phyloP scores from a whole-genome alignment of 495 filamentous ascomycete genomes.

The Penicillium paxilli region DNA sequence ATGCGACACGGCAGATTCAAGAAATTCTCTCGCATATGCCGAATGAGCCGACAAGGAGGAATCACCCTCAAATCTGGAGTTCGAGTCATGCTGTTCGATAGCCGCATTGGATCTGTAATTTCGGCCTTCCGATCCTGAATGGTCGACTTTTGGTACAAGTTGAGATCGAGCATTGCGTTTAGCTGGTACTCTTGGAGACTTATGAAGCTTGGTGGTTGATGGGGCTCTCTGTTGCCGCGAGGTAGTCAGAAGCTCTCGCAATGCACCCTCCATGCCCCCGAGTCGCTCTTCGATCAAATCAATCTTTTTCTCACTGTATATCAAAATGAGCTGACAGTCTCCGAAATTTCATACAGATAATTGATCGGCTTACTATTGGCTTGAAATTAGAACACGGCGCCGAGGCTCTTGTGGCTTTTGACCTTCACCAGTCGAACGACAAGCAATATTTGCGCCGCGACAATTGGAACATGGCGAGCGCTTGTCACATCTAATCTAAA shows the following conservation, averaged over 20 bases:
- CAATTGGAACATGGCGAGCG: conserved; percentile 49
- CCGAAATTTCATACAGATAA: background rate
- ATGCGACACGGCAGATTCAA: conserved; percentile 58
- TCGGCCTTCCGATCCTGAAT: conserved; percentile 17
- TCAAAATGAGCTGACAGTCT: background rate
- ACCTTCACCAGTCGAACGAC: conserved; percentile 60
- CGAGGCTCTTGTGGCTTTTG: conserved; percentile 58
- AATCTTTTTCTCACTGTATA: conserved; percentile 64
- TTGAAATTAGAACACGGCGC: conserved; percentile 65
- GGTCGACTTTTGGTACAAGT: conserved; percentile 4
- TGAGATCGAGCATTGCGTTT: background rate
- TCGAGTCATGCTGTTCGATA: conserved; percentile 41
- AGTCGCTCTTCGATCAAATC: conserved; percentile 65
- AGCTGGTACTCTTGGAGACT: conserved; percentile 22
- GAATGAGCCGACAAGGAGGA: conserved; percentile 63
- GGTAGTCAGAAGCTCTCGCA: conserved; percentile 37
- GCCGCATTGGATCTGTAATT: conserved; percentile 23
- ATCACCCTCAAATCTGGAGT: conserved; percentile 58
- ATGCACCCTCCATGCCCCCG: conserved; percentile 53
- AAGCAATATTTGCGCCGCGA: conserved; percentile 40
- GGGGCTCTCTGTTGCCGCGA: conserved; percentile 5
- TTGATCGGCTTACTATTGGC: conserved; percentile 52
- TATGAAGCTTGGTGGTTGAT: conserved; percentile 4
- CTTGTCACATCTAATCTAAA: conserved; percentile 48
- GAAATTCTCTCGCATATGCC: conserved; percentile 61